Conservation (phyloP, 371 early-diverging fungal genomes). For the Mucor racemosus region DNA sequence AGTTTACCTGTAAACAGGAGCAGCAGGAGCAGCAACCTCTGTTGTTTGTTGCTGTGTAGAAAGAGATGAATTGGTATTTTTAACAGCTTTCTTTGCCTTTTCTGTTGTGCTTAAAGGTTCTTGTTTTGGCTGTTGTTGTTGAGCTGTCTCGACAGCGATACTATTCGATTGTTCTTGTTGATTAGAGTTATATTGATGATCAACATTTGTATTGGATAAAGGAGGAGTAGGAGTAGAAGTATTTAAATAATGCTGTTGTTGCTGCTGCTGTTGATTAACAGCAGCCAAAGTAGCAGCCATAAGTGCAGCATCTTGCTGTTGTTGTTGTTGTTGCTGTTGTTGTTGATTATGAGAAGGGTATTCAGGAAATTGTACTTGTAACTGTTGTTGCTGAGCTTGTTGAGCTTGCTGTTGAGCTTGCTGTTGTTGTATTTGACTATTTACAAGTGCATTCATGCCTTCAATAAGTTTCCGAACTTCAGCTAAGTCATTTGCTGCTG, state of each 20-base stretch:
- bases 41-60: background rate
- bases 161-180: slow-evolving; percentile 9
- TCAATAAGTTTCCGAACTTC: slow-evolving; percentile 57
- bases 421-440: slow-evolving; percentile 36
- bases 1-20: slow-evolving; percentile 19
- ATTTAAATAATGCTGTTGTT: background rate
- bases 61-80: background rate
- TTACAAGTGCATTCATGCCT: slow-evolving; percentile 53
- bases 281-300: slow-evolving; percentile 15
- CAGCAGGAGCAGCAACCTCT: background rate
- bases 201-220: slow-evolving; percentile 9
- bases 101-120: background rate
- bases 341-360: background rate
- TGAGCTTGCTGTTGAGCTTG: slow-evolving; percentile 22
- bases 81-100: background rate
- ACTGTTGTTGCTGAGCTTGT: slow-evolving; percentile 28
- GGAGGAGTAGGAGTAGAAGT: slow-evolving; percentile 2
- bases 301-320: slow-evolving; percentile 8
- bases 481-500: slow-evolving; percentile 55
- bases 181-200: background rate
- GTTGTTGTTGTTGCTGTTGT: slow-evolving; percentile 2
- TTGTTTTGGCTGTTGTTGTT: slow-evolving; percentile 12
- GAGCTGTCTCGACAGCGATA: background rate
- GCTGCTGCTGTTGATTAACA: slow-evolving; percentile 2
- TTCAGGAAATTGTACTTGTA: slow-evolving; percentile 10